Evolutionary conservation across 129 eudicot genomes (phyloP).

Genomic region (Logfia minima): DNA sequence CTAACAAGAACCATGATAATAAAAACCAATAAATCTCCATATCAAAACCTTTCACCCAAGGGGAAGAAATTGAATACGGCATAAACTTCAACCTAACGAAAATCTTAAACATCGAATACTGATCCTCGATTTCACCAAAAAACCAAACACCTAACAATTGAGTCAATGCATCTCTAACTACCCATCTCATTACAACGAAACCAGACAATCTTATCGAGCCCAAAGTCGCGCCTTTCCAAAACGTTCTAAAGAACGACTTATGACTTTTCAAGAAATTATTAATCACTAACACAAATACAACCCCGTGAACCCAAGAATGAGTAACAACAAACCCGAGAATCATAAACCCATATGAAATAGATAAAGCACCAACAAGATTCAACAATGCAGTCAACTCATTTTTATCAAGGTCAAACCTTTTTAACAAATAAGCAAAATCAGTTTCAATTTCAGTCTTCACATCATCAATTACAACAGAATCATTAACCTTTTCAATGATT

Average conservation of each 20-base stretch:
- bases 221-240: slow-evolving; percentile 59
- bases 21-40: slow-evolving; percentile 55
- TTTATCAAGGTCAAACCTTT: slow-evolving; percentile 54
- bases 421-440: slow-evolving; percentile 49
- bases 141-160: slow-evolving; percentile 64
- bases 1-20: slow-evolving; percentile 61
- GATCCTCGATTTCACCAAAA: slow-evolving; percentile 78
- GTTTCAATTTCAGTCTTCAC: slow-evolving; percentile 28
- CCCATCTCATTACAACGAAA: slow-evolving; percentile 64
- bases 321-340: slow-evolving; percentile 54
- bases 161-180: slow-evolving; percentile 65
- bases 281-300: slow-evolving; percentile 58
- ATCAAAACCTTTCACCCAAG: slow-evolving; percentile 66
- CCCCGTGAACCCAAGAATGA: slow-evolving; percentile 69
- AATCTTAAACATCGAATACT: slow-evolving; percentile 66
- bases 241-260: slow-evolving; percentile 35
- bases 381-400: slow-evolving; percentile 56
- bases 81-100: slow-evolving; percentile 75
- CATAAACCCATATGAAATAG: slow-evolving; percentile 62
- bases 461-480: slow-evolving; percentile 14
- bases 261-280: slow-evolving; percentile 52
- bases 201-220: slow-evolving; percentile 61
- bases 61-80: slow-evolving; percentile 66
- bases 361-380: slow-evolving; percentile 43
- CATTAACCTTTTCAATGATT: slow-evolving; percentile 6